Evolutionary conservation across 179 eudicot genomes (phyloP).

Genomic region (Beta corolliflora): DNA sequence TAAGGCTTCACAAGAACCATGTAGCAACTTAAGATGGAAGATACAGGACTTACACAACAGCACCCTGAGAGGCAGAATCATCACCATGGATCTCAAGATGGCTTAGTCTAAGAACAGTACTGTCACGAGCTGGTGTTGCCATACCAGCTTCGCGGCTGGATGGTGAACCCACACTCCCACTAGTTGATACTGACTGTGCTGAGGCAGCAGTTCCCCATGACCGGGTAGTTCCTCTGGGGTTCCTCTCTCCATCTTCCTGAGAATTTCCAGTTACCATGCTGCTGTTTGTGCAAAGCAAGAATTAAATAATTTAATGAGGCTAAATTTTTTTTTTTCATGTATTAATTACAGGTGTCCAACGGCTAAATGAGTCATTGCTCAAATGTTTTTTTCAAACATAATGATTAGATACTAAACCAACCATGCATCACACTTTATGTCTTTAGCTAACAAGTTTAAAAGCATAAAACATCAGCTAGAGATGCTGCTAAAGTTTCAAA

Average conservation of each 20-base stretch:
- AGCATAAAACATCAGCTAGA: no score
- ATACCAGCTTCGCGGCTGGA: conserved; percentile 60
- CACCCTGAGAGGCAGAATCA: conserved; percentile 59
- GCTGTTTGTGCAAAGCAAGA: conserved; percentile 3
- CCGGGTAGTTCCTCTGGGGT: conserved; percentile 59
- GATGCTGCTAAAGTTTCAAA: no score
- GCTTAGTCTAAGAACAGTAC: conserved; percentile 43
- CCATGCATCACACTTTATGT: no score
- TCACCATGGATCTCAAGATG: conserved; percentile 53
- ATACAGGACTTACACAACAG: conserved; percentile 54
- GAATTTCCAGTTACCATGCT: conserved; percentile 47
- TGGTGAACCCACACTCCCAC: conserved; percentile 91
- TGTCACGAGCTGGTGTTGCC: conserved; percentile 58
- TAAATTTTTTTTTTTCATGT: neutral
- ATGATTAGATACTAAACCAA: no score
- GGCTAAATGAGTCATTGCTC: neutral
- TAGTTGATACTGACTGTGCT: conserved; percentile 88
- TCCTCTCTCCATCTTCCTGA: conserved; percentile 58
- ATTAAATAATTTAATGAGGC: neutral
- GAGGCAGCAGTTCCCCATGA: conserved; percentile 80
- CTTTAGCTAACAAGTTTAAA: no score
- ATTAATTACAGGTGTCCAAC: neutral
- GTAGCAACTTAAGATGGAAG: conserved; percentile 9
- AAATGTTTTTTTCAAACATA: no score
- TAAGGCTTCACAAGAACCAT: neutral